phyloP scores from a whole-genome alignment of 257 asterid species.

The Scutellaria baicalensis region DNA sequence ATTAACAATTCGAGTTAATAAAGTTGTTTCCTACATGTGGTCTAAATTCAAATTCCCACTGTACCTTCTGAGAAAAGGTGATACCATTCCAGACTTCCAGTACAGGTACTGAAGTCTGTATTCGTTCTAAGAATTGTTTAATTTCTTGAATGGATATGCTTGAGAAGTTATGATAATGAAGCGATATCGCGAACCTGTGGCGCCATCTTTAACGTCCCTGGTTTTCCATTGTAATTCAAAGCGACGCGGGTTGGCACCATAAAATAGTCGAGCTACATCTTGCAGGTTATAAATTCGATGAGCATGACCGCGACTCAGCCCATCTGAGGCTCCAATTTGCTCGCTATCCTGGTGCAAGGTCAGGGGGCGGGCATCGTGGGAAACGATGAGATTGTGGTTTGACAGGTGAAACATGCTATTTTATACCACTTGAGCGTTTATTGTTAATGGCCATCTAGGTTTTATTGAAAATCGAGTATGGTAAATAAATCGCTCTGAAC shows the following conservation, averaged over 20 bases:
- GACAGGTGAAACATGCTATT: constrained; percentile 58
- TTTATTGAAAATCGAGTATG: constrained; percentile 12
- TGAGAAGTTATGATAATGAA: constrained; percentile 2
- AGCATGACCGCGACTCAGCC: constrained; percentile 50
- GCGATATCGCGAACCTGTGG: not conserved
- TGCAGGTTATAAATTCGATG: constrained; percentile 68
- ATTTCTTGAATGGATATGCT: not conserved
- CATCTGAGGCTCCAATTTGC: constrained; percentile 54
- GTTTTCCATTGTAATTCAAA: constrained; percentile 11
- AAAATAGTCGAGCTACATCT: constrained; percentile 41
- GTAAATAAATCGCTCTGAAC: constrained; percentile 32
- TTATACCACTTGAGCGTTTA: constrained; percentile 29
- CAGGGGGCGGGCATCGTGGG: constrained; percentile 47
- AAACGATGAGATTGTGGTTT: constrained; percentile 34
- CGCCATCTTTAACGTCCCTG: not conserved
- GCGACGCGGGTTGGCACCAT: constrained; percentile 24
- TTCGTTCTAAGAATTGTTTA: not conserved
- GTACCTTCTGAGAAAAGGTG: not conserved
- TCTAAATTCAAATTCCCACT: not conserved
- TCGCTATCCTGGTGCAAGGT: constrained; percentile 60
- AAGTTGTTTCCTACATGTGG: not conserved
- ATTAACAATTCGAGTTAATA: not conserved
- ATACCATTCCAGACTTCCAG: not conserved
- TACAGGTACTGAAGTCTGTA: not conserved
- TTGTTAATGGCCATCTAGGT: constrained; percentile 23